Evolutionary conservation across 2,329 filamentous ascomycete genomes (phyloP).

Genomic region (Hymenoscyphus linearis): DNA sequence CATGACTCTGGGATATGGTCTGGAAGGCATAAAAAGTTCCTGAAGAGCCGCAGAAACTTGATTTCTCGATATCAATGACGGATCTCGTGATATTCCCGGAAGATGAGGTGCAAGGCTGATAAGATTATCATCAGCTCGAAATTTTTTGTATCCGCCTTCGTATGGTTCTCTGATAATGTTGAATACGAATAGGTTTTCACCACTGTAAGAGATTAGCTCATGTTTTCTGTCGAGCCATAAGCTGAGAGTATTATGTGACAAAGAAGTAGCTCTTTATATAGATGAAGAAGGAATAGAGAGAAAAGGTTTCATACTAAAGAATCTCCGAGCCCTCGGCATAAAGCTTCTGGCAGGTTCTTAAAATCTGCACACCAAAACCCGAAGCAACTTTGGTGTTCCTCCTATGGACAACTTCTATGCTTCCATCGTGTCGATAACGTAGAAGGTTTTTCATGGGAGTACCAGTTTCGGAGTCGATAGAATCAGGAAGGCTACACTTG

Average conservation of each 20-base stretch:
- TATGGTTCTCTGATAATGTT: not conserved
- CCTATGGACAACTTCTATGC: not conserved
- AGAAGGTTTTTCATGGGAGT: not conserved
- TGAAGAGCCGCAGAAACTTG: not conserved
- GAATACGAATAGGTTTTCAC: not conserved
- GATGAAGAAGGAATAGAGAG: too few species aligned
- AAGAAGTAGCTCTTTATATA: too few species aligned
- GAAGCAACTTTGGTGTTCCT: not conserved
- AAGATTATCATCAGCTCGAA: not conserved
- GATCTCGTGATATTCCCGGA: not conserved
- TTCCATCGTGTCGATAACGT: not conserved
- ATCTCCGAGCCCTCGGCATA: not conserved
- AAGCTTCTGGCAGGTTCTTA: not conserved
- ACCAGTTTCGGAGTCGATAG: too few species aligned
- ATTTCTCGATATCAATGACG: not conserved
- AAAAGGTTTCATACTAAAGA: not conserved
- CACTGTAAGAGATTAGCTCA: not conserved
- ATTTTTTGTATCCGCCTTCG: not conserved
- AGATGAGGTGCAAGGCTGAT: not conserved
- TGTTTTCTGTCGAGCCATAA: too few species aligned
- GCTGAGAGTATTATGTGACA: too few species aligned
- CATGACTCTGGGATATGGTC: too few species aligned
- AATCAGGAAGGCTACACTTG: too few species aligned
- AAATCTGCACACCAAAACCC: not conserved
- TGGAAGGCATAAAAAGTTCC: not conserved